Evolutionary conservation across 192 early-diverging fungal species (phyloP).

Genomic region (Umbelopsis isabellina): DNA sequence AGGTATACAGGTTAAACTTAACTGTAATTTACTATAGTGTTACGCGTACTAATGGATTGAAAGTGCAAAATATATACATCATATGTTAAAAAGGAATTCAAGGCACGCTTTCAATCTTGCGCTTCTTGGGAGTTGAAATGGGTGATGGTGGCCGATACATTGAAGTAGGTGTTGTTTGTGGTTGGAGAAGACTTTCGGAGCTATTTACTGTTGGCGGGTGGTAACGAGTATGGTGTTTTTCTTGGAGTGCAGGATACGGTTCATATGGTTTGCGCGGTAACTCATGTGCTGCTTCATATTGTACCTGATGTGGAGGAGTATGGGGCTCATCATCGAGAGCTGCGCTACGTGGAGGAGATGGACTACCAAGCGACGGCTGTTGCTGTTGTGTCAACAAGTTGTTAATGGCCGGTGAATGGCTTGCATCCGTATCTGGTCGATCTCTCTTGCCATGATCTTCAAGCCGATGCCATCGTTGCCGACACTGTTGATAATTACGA

Average conservation of each 20-base stretch:
- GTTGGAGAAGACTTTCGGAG: background rate
- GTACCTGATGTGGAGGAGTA: slow-evolving; percentile 14
- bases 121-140: slow-evolving; percentile 31
- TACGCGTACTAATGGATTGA: background rate
- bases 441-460: background rate
- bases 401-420: slow-evolving; percentile 37
- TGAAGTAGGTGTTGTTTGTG: background rate
- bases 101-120: slow-evolving; percentile 6
- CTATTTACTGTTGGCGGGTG: background rate
- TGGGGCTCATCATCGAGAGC: slow-evolving; percentile 8
- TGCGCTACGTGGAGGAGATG: slow-evolving; percentile 13
- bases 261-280: slow-evolving; percentile 2
- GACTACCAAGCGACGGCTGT: slow-evolving; percentile 9
- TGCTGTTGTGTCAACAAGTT: slow-evolving; percentile 2
- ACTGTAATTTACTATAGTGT: background rate
- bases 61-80: background rate
- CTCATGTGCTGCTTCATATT: background rate
- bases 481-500: slow-evolving; percentile 48
- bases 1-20: background rate
- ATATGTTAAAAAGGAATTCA: background rate
- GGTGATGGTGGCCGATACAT: slow-evolving; percentile 33
- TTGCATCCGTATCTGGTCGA: slow-evolving; percentile 23
- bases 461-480: slow-evolving; percentile 46
- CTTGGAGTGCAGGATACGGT: slow-evolving; percentile 2
- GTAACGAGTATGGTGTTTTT: slow-evolving; percentile 2